These are phyloP conservation scores for Tetrahymena malaccensis DNA, from an alignment of 73 alveolate species.

Conservation along the genomic window DNA sequence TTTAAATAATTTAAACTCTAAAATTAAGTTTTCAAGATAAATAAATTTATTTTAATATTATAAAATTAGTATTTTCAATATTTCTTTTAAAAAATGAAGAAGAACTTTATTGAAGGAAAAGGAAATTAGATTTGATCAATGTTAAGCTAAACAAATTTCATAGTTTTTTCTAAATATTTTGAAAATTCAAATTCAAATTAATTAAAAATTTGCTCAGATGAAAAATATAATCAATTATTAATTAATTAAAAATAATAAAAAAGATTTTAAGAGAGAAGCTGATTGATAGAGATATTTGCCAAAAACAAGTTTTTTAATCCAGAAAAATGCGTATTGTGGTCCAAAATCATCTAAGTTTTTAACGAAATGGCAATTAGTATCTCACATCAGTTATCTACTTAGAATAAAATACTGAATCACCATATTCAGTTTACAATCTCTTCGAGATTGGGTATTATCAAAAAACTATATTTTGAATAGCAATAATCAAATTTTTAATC, in stretches of 20 bases:
- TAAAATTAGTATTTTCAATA: too few relatives aligned
- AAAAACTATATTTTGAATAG: background rate
- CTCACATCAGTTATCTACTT: background rate
- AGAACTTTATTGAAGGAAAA: too few relatives aligned
- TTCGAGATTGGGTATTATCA: background rate
- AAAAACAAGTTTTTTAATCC: background rate
- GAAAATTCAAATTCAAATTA: background rate
- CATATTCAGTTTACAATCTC: background rate
- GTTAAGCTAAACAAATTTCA: too few relatives aligned
- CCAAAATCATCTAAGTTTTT: background rate
- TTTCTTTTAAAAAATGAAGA: too few relatives aligned
- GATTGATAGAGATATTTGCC: background rate
- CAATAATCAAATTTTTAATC: background rate
- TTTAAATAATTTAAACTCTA: too few relatives aligned
- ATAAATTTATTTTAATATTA: too few relatives aligned
- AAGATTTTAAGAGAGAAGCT: background rate
- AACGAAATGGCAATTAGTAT: background rate
- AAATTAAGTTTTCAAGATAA: too few relatives aligned
- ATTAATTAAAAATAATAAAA: background rate
- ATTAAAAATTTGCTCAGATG: background rate
- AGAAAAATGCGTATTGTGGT: background rate
- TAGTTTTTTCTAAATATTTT: too few relatives aligned
- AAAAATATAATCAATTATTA: background rate
- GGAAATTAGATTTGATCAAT: too few relatives aligned
- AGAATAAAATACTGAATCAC: background rate